A percentile compares a stretch with the other conserved stretches of the same genome.
These are phyloP conservation scores for Solanum sparsipilum DNA, from an alignment of 257 asterid species.

Conservation along the genomic window DNA sequence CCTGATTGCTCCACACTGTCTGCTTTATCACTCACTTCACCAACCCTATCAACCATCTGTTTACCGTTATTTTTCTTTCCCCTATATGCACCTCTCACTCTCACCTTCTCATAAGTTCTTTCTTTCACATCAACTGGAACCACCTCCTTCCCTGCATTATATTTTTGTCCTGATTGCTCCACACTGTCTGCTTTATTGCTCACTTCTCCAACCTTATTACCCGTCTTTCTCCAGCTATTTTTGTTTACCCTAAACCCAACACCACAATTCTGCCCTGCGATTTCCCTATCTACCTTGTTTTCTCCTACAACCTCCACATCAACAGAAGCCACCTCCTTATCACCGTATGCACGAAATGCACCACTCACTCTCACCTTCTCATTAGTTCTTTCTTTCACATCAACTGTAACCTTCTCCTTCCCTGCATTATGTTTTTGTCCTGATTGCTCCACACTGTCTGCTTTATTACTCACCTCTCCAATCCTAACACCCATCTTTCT, in stretches of 20 bases:
- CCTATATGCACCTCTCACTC: neutral
- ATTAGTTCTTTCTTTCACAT: neutral
- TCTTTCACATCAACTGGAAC: neutral
- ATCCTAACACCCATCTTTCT: conserved; percentile 1
- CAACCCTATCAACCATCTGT: neutral
- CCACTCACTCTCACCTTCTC: neutral
- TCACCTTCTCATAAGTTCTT: neutral
- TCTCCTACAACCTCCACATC: neutral
- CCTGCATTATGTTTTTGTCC: neutral
- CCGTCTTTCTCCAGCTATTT: neutral
- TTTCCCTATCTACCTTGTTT: neutral
- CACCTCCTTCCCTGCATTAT: neutral
- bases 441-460: neutral
- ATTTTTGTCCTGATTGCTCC: neutral
- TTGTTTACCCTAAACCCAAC: conserved; percentile 8
- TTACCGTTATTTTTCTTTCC: neutral
- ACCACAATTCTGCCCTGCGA: conserved; percentile 5
- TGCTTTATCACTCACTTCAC: neutral
- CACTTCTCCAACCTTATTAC: neutral
- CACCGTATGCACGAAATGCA: neutral
- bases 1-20: conserved; percentile 2
- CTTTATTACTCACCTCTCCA: neutral
- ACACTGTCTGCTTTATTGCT: neutral
- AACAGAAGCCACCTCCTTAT: neutral
- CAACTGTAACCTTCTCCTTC: neutral